phyloP scores from a whole-genome alignment of 257 asterid species.

The Hygrophila difformis region DNA sequence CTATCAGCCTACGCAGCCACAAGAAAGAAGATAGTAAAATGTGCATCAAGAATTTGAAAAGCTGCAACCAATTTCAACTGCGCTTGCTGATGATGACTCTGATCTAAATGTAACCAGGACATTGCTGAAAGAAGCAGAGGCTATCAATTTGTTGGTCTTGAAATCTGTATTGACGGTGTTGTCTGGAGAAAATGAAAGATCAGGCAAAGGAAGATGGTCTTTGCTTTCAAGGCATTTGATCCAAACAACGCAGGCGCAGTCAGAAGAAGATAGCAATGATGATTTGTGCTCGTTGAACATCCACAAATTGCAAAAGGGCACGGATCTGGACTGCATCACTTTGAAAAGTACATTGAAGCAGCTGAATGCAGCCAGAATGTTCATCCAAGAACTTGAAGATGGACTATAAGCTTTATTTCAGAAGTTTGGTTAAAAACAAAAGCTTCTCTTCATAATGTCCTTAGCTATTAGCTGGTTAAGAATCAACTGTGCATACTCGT shows the following conservation, averaged over 20 bases:
- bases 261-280: neutral
- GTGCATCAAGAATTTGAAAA: slow-evolving; percentile 18
- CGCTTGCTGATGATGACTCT: neutral
- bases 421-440: slow-evolving; percentile 21
- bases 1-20: no score
- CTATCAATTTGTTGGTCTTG: slow-evolving; percentile 6
- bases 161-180: slow-evolving; percentile 16
- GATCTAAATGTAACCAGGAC: slow-evolving; percentile 1
- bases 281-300: slow-evolving; percentile 4
- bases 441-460: slow-evolving; percentile 24
- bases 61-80: neutral
- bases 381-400: slow-evolving; percentile 17
- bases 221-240: slow-evolving; percentile 21
- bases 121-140: slow-evolving; percentile 14
- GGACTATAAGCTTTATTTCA: slow-evolving; percentile 16
- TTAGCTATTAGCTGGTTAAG: slow-evolving; percentile 12
- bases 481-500: no score
- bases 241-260: neutral
- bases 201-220: slow-evolving; percentile 15
- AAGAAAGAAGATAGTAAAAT: slow-evolving; percentile 18
- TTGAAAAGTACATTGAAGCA: slow-evolving; percentile 10
- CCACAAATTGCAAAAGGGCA: neutral
- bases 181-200: slow-evolving; percentile 11
- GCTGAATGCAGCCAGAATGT: slow-evolving; percentile 12
- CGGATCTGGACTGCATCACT: neutral